Conservation (phyloP, 225 moss, liverwort and hornwort genomes). For the Sphagnum tenellum region DNA sequence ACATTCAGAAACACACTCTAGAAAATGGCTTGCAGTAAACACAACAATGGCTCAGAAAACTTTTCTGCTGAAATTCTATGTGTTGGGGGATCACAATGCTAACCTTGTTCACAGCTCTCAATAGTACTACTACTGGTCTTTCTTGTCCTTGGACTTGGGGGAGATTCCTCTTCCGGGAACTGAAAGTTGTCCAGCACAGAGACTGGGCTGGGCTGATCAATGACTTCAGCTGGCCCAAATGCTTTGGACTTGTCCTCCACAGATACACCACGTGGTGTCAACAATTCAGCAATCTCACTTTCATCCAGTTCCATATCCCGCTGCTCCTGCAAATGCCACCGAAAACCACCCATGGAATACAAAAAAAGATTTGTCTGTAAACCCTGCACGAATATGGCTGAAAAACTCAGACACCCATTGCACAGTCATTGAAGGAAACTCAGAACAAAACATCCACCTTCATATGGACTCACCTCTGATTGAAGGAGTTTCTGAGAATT, state of each 20-base stretch:
- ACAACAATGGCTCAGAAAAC: too few relatives aligned
- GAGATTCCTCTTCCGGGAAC: constrained; percentile 50
- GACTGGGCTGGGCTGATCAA: constrained; percentile 50
- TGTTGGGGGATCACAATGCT: too few relatives aligned
- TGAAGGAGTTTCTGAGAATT: background rate
- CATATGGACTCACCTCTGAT: constrained; percentile 19
- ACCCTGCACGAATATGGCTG: too few relatives aligned
- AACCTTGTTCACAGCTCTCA: constrained; percentile 9
- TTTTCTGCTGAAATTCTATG: too few relatives aligned
- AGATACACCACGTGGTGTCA: constrained; percentile 34
- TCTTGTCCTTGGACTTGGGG: constrained; percentile 24
- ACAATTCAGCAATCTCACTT: constrained; percentile 24
- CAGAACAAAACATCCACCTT: background rate
- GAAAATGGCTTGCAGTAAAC: too few relatives aligned
- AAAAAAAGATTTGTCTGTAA: too few relatives aligned
- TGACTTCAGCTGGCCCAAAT: constrained; percentile 19
- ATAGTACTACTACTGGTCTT: background rate
- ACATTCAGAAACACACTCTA: too few relatives aligned
- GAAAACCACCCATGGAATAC: background rate
- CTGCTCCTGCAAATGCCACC: constrained; percentile 1
- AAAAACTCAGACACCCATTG: background rate
- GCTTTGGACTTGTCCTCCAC: constrained; percentile 23
- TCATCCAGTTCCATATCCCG: constrained; percentile 12
- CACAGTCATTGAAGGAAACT: background rate
- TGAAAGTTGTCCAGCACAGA: constrained; percentile 50